A percentile compares a stretch with the other conserved stretches of the same genome.
Evolutionary conservation across 495 filamentous ascomycete species (phyloP).

Genomic region (Aspergillus bertholletiae): DNA sequence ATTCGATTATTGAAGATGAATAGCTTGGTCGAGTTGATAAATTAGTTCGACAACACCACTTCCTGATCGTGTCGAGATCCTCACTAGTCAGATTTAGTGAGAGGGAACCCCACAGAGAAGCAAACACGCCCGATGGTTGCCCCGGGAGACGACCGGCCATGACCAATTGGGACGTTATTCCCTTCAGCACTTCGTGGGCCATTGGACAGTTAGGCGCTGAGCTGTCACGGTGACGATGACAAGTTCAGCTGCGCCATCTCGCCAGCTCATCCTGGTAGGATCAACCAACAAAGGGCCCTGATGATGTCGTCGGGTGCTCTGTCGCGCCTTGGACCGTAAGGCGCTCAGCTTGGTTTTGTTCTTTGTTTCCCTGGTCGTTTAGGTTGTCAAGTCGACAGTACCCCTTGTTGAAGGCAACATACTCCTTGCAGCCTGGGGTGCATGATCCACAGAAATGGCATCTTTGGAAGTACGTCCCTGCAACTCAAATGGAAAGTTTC

Average conservation of each 20-base stretch:
- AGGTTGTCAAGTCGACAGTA: not conserved
- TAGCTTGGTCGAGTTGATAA: slow-evolving; percentile 10
- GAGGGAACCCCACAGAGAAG: slow-evolving; percentile 6
- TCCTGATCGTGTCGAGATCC: slow-evolving; percentile 12
- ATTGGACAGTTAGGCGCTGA: not conserved
- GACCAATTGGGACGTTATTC: not conserved
- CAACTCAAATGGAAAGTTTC: too few species aligned
- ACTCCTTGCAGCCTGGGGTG: too few species aligned
- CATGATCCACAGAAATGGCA: too few species aligned
- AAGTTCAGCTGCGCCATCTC: slow-evolving; percentile 3
- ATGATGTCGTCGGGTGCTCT: not conserved
- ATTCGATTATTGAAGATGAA: slow-evolving; percentile 12
- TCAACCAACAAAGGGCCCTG: too few species aligned
- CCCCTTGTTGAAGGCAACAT: not conserved
- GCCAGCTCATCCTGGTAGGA: not conserved
- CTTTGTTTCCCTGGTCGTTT: not conserved
- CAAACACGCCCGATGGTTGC: slow-evolving; percentile 12
- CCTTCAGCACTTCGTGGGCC: slow-evolving; percentile 1
- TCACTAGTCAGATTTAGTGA: slow-evolving; percentile 13
- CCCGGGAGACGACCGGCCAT: slow-evolving; percentile 4
- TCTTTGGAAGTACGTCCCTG: too few species aligned
- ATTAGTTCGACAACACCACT: slow-evolving; percentile 4
- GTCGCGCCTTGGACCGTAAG: not conserved
- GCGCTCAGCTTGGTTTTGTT: too few species aligned
- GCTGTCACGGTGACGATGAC: not conserved